Evolutionary conservation across 2,329 filamentous ascomycete genomes (phyloP).

Genomic region (Botrytis deweyae): DNA sequence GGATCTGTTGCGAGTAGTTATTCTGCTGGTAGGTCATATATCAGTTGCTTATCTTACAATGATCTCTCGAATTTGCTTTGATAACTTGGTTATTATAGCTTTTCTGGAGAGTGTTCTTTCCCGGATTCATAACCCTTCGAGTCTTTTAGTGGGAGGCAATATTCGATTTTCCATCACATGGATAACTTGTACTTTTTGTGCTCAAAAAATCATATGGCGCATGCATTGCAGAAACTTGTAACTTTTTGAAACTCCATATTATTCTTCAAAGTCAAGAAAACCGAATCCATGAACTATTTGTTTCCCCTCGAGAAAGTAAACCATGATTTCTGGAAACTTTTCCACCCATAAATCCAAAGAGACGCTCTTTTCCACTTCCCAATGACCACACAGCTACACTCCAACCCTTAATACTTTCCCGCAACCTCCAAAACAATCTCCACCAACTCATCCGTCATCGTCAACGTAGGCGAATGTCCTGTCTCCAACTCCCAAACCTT

Average conservation of each 20-base stretch:
- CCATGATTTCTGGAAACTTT: not conserved
- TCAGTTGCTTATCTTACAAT: not conserved
- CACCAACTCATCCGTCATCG: not conserved
- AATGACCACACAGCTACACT: not conserved
- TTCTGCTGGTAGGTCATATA: no score
- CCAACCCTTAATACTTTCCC: not conserved
- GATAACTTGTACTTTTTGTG: not conserved
- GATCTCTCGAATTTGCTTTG: not conserved
- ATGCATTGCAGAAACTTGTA: not conserved
- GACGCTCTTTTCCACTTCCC: not conserved
- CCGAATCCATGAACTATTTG: not conserved
- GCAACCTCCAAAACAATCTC: not conserved
- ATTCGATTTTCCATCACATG: not conserved
- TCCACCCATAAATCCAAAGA: not conserved
- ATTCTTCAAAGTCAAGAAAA: fast-evolving
- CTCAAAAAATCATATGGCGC: not conserved
- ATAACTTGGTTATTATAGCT: no score
- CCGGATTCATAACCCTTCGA: not conserved
- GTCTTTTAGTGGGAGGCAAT: not conserved
- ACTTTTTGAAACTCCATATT: not conserved
- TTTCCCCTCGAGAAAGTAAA: not conserved
- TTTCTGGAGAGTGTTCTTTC: not conserved
- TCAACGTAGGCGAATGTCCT: not conserved
- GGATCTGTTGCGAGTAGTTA: no score
- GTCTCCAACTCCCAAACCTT: not conserved